Evolutionary conservation across 176 grass and related monocot genomes (phyloP).

Genomic region (Triticum urartu): DNA sequence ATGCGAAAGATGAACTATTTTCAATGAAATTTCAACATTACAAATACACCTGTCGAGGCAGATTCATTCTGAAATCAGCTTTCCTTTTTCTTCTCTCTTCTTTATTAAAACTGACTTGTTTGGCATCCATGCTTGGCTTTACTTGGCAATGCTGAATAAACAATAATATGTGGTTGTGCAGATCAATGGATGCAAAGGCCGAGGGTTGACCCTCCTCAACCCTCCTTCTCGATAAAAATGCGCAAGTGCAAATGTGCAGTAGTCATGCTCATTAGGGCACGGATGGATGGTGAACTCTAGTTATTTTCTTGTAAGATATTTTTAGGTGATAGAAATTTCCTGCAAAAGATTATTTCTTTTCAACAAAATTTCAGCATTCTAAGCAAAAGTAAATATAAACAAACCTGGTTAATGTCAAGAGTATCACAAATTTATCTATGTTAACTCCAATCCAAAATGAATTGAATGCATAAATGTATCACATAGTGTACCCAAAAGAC

Average conservation of each 20-base stretch:
- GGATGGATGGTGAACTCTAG: neutral
- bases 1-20: neutral
- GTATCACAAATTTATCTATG: neutral
- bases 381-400: neutral
- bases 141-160: too few species aligned
- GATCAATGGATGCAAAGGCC: too few species aligned
- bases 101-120: too few species aligned
- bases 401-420: neutral
- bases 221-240: too few species aligned
- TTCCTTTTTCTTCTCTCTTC: too few species aligned
- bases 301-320: neutral
- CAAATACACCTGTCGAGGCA: too few species aligned
- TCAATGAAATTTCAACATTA: neutral
- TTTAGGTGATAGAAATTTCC: neutral
- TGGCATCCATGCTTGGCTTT: too few species aligned
- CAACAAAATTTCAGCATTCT: neutral
- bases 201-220: too few species aligned
- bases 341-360: neutral
- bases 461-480: neutral
- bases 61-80: too few species aligned
- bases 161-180: too few species aligned
- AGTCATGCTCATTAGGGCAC: neutral
- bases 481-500: neutral
- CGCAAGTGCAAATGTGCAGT: neutral
- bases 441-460: neutral